Evolutionary conservation across 2,329 filamentous ascomycete species (phyloP), one percentile per base, ranked within the genome.

Genomic region (Curvularia sp.): DNA sequence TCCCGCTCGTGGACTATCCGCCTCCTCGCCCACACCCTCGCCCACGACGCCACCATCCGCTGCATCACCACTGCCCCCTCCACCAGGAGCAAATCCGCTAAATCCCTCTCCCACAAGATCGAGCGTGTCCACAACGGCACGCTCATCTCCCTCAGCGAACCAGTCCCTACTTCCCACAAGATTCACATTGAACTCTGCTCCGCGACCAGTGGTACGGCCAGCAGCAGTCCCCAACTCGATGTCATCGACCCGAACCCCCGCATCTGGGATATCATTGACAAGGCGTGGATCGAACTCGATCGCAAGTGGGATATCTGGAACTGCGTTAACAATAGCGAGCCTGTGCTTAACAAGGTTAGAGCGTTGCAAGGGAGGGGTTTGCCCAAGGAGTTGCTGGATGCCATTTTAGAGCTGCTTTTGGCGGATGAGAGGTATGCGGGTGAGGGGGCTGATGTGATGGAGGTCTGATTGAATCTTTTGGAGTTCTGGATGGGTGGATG

Each of bases 251-350:
- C 75, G 1, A 66, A 65, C 5, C 67, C 69, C 8, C 58, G 52
- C 30, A 68, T 73, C 50, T 74, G 67, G 63, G 58, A 66, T 10
- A 69, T 77, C 1, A 54, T 77, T 3, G 69, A 73, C 20, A 67
- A 70, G 26, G 62, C 68, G 6, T 68, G 66, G 60, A 71, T 75
- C 41, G 63, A 63, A 20, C 64, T 74, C 58, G 71, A 77, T 54
- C 57, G 58, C 31, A 77, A 78, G 56, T 67, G 72, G 62, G 67
- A 69, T 43, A 66, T 75, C 12, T 77, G 71, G 70, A 68, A 70
- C 28, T 67, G 66, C 3, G 65, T 77, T 4, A 70, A 67, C 9
- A 69, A 68, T 12, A 43, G 57, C 1, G 68, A 76, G 54, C 62
- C 74, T 1, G 63, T 75, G 22, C 46, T 68, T 18, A 71, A 68